These are phyloP conservation scores for Fusarium vanettenii DNA, from an alignment of 2,329 filamentous ascomycete genomes.

Conservation along the genomic window DNA sequence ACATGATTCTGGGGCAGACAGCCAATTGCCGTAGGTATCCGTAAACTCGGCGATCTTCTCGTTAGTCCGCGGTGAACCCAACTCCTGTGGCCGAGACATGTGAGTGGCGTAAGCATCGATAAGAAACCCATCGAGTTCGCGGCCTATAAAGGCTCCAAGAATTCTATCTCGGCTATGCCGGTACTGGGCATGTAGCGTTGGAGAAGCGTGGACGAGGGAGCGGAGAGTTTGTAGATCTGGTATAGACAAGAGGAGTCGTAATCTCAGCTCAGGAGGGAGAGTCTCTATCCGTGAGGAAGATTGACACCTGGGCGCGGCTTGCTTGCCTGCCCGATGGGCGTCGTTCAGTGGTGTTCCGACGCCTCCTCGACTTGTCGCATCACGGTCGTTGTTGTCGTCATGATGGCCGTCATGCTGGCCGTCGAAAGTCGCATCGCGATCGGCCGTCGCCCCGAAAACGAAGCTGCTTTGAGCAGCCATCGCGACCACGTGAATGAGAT, in stretches of 20 bases:
- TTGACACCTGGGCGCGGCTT: neutral
- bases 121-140: conserved; percentile 29
- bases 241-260: conserved; percentile 19
- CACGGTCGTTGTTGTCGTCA: neutral
- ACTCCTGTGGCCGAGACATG: conserved; percentile 20
- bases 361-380: neutral
- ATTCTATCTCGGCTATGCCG: conserved; percentile 26
- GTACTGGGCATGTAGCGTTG: conserved; percentile 36
- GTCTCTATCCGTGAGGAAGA: neutral
- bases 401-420: neutral
- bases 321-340: neutral
- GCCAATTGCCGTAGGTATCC: neutral
- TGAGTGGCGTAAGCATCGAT: conserved; percentile 33
- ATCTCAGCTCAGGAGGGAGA: conserved; percentile 4
- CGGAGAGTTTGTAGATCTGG: conserved; percentile 19
- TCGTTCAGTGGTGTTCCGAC: neutral
- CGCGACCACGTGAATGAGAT: neutral
- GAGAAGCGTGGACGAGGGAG: conserved; percentile 31
- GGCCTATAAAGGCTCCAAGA: conserved; percentile 25
- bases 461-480: neutral
- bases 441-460: neutral
- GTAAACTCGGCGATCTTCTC: conserved; percentile 10
- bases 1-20: neutral
- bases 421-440: neutral
- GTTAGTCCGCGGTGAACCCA: conserved; percentile 18